Percentiles rank a stretch among this genome's conserved stretches.
Evolutionary conservation across 768 basidiomycete genomes (phyloP).

Genomic region (Lentinula aciculospora): DNA sequence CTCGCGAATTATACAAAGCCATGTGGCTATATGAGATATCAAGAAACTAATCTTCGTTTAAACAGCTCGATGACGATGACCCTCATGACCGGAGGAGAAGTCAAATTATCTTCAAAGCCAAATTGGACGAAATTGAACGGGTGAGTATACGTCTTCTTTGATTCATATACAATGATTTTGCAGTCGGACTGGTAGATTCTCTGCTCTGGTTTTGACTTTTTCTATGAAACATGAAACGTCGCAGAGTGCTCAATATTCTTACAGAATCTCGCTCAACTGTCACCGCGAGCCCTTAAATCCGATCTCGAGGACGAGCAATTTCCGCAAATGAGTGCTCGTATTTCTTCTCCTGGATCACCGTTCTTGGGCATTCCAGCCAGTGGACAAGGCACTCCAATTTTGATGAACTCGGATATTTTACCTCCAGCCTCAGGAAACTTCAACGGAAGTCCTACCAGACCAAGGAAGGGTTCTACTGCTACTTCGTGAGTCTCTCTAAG

Average conservation of each 20-base stretch:
- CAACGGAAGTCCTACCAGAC: conserved; percentile 7
- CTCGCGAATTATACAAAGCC: too few species aligned
- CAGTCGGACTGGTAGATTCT: too few species aligned
- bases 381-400: not conserved
- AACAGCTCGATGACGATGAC: conserved; percentile 63
- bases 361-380: conserved; percentile 11
- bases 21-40: too few species aligned
- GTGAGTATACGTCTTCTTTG: conserved; percentile 25
- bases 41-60: conserved; percentile 3
- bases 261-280: conserved; percentile 62
- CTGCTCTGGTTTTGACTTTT: too few species aligned
- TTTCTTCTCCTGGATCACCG: conserved; percentile 21
- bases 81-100: conserved; percentile 71
- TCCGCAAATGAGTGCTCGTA: conserved; percentile 24
- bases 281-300: conserved; percentile 44
- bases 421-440: conserved; percentile 26
- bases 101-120: conserved; percentile 67
- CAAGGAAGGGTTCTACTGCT: not conserved
- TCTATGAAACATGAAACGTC: too few species aligned
- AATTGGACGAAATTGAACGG: conserved; percentile 77
- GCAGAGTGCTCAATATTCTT: conserved; percentile 13
- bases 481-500: conserved; percentile 3
- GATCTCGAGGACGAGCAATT: conserved; percentile 33
- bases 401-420: conserved; percentile 23
- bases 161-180: not conserved